Evolutionary conservation across 1,284 basidiomycete species (phyloP), one percentile per base, ranked within the genome.

Genomic region (Laetiporus sulphureus): DNA sequence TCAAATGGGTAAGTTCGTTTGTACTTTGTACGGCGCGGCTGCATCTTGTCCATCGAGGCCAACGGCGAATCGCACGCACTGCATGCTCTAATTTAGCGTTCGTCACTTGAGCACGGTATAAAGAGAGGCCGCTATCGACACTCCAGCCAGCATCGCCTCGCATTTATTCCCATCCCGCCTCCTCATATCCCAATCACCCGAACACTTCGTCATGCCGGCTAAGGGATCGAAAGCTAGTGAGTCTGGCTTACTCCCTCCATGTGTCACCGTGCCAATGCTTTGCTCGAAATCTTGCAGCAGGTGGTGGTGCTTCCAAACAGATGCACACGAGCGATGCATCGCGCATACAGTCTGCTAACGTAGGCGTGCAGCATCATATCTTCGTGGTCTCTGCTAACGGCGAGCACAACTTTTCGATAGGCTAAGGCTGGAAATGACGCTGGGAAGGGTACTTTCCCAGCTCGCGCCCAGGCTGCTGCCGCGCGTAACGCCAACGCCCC

Each of bases 331-430:
- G 53, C 22, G 60, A 57, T 38, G 52, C 60, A 12, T 38, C 60
- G n/a, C 59, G 61, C 36, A 57, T 61, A 42, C 59, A 58, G 55
- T 55, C 61, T 12, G 47, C 57, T 25, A 60, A 61, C 56, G 61
- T 63, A 40, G 38, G 53, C 33, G 6, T 32, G 5, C 22, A 3
- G 11, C 27, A 21, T 16, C 10, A 21, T 8, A 6, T 8, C 18
- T 19, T 11, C 7, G 12, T 32, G n/a, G 18, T 19, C 16, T 10
- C 22, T 19, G 15, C 12, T 30, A 3, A 12, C 24, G 19, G 35
- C 33, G 18, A 13, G n/a, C n/a, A 11, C n/a, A 20, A 16, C n/a
- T 13, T 6, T 36, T 32, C 29, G 32, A n/a, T 42, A 63, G 61
- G 55, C 59, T 33, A 63, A 62, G 50, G 45, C 45, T 24, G 61